phyloP scores from a whole-genome alignment of 352 stramenopile genomes.

The Phytopythium sindhum region DNA sequence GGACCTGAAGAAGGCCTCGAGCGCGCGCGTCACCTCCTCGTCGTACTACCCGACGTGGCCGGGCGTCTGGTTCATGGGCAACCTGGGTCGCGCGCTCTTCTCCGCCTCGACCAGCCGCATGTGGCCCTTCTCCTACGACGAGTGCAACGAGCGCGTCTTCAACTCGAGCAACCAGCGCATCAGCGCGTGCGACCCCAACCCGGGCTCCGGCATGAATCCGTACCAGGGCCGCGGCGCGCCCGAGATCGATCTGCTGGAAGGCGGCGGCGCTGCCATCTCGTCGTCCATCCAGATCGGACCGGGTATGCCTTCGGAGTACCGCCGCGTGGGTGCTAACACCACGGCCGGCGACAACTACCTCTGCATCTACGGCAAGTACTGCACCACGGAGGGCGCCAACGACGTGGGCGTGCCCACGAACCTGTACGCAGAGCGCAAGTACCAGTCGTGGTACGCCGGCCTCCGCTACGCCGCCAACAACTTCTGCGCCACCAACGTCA shows the following conservation, averaged over 20 bases:
- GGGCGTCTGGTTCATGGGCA: slow-evolving; percentile 95
- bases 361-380: slow-evolving; percentile 45
- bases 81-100: slow-evolving; percentile 94
- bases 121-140: slow-evolving; percentile 95
- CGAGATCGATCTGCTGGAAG: slow-evolving; percentile 96
- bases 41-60: slow-evolving; percentile 87
- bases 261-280: slow-evolving; percentile 56
- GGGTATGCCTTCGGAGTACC: slow-evolving; percentile 50
- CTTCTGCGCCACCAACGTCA: slow-evolving; percentile 34
- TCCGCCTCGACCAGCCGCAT: slow-evolving; percentile 91
- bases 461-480: slow-evolving; percentile 59
- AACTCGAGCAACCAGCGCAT: slow-evolving; percentile 64
- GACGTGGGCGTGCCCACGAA: slow-evolving; percentile 45
- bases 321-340: slow-evolving; percentile 30
- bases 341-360: slow-evolving; percentile 22
- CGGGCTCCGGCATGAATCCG: slow-evolving; percentile 90
- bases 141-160: slow-evolving; percentile 88
- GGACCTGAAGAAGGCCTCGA: slow-evolving; percentile 73
- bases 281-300: slow-evolving; percentile 77
- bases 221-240: slow-evolving; percentile 88
- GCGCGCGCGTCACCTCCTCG: slow-evolving; percentile 25
- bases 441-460: slow-evolving; percentile 54
- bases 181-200: slow-evolving; percentile 87
- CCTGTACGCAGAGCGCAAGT: slow-evolving; percentile 32
- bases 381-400: slow-evolving; percentile 48